Base-by-base conservation (phyloP, 139 green algal genomes). In the Gonium pectorale region DNA sequence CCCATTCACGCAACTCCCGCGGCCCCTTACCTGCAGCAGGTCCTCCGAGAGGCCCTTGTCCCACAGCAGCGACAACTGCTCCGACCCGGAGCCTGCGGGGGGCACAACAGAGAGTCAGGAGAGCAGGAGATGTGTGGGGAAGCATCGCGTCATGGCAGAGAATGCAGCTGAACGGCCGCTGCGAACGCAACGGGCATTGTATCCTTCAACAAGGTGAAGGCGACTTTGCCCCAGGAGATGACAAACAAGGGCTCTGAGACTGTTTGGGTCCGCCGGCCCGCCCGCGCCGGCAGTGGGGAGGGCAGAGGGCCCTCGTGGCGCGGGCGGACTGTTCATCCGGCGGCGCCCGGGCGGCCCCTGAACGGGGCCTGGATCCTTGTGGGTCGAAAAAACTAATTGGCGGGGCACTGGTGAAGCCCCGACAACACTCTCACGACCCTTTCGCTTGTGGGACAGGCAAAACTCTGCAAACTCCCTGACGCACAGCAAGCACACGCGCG, bases 351-450 rank as follows among this genome's bases (percentile, higher is more conserved):
- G 74, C 74, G 74, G 77, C 77, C 77, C 77, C 62, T 63, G 56
- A 83, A 83, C 77, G 77, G 62, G 77, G 77, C 77, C 77, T 83
- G 62, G 62, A 35, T 83, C 77, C 27, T 2, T 83, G 43, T 83
- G 13, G 77, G 77, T 83, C 77, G 62, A 40, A 52, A 29, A 51
- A 51, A 83, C 77, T 83, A 83, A 74, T 83, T 64, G 44, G 31
- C 62, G 77, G 77, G 77, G 62, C 77, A 83, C 77, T 31, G 77
- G 29, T 8, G 5, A 19, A 26, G 77, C 62, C 77, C 41, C 77
- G 77, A 33, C 77, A 83, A 83, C 77, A 83, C 77, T 83, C 77
- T 83, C 60, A 21, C 77, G 59, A 83, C 77, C 77, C 9, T n/a
- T n/a, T n/a, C n/a, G n/a, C n/a, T n/a, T n/a, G n/a, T n/a, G n/a